Evolutionary conservation across 371 early-diverging fungal genomes (phyloP).

Genomic region (Haplosporangium sp.): DNA sequence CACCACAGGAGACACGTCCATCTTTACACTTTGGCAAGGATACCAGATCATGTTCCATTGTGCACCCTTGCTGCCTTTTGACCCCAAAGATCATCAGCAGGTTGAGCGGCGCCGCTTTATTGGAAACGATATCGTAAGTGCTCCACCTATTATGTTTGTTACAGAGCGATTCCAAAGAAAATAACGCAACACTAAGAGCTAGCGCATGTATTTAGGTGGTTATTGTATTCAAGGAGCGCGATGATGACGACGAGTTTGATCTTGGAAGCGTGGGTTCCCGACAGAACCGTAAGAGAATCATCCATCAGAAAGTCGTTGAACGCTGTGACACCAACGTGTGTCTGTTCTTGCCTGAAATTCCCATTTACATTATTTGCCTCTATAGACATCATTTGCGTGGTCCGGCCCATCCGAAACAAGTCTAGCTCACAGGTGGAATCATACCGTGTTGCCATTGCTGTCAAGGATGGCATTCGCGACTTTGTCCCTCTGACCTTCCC

Average conservation of each 20-base stretch:
- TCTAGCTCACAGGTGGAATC: slow-evolving; percentile 5
- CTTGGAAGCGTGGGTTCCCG: slow-evolving; percentile 37
- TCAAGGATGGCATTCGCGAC: slow-evolving; percentile 44
- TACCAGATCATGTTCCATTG: slow-evolving; percentile 55
- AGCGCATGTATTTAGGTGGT: slow-evolving; percentile 26
- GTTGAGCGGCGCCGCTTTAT: slow-evolving; percentile 52
- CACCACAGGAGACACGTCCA: slow-evolving; percentile 43
- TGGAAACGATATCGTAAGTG: slow-evolving; percentile 52
- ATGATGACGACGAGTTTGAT: slow-evolving; percentile 43
- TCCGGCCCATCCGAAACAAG: slow-evolving; percentile 21
- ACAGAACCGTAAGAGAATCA: slow-evolving; percentile 36
- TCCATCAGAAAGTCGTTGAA: too few species aligned
- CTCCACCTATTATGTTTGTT: not conserved
- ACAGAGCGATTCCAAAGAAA: not conserved
- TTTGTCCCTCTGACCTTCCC: slow-evolving; percentile 44
- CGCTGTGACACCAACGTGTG: too few species aligned
- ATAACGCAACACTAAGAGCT: too few species aligned
- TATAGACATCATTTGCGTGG: slow-evolving; percentile 47
- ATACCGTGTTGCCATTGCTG: slow-evolving; percentile 38
- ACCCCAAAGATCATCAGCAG: slow-evolving; percentile 47
- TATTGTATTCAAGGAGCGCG: slow-evolving; percentile 42
- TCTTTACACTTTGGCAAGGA: slow-evolving; percentile 32
- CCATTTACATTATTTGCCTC: too few species aligned
- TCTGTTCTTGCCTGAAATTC: too few species aligned
- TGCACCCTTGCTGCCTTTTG: slow-evolving; percentile 43